A percentile compares a stretch with the other conserved stretches of the same genome.
These are phyloP conservation scores for Mycena galericulata DNA, from an alignment of 768 basidiomycete species.

Conservation along the genomic window DNA sequence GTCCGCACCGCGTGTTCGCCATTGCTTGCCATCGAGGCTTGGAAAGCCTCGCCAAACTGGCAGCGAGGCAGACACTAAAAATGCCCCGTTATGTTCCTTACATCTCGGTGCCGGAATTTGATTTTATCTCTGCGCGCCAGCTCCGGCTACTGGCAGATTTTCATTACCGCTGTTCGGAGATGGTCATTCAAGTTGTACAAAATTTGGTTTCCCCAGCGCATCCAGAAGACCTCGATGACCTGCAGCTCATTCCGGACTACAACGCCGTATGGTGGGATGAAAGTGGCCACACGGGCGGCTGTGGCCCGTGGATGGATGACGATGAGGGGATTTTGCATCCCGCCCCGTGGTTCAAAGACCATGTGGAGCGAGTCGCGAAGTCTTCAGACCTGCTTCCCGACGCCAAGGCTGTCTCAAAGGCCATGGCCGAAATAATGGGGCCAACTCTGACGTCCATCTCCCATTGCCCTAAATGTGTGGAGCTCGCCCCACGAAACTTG, in stretches of 20 bases:
- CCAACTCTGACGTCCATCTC: too few relatives aligned
- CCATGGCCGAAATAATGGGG: too few relatives aligned
- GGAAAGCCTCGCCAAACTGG: constrained; percentile 22
- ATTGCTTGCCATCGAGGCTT: constrained; percentile 39
- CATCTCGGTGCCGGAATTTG: constrained; percentile 6
- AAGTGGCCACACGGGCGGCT: too few relatives aligned
- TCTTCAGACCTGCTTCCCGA: too few relatives aligned
- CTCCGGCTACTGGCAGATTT: constrained; percentile 12
- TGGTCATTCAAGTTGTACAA: not conserved
- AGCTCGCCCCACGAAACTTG: too few relatives aligned
- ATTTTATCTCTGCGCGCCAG: constrained; percentile 10
- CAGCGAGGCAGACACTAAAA: constrained; percentile 25
- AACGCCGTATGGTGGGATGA: too few relatives aligned
- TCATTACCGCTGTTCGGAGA: not conserved
- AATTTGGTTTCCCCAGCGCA: not conserved
- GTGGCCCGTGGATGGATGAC: too few relatives aligned
- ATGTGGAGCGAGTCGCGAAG: too few relatives aligned
- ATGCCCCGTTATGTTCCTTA: not conserved
- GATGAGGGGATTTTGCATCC: too few relatives aligned
- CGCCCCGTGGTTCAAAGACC: too few relatives aligned
- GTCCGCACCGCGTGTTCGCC: constrained; percentile 38
- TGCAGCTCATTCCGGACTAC: not conserved
- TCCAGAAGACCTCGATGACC: not conserved
- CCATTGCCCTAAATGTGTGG: too few relatives aligned
- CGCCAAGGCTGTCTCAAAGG: too few relatives aligned